A percentile compares a stretch with the other conserved stretches of the same genome.
Conservation (phyloP, 345 rosid species). For the Syzygium aqueum region DNA sequence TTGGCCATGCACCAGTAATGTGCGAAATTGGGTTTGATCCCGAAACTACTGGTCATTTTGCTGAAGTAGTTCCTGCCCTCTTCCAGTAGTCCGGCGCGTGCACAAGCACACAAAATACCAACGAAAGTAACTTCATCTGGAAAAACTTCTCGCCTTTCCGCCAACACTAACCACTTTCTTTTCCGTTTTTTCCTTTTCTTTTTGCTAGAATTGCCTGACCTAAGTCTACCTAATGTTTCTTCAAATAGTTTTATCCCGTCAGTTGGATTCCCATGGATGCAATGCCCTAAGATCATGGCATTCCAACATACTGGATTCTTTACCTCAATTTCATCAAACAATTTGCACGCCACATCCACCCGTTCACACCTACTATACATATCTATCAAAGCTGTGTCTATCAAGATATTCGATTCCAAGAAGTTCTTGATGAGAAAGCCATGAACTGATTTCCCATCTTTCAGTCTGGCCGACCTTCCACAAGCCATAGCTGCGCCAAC, state of each 20-base stretch:
- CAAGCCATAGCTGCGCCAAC: conserved; percentile 41
- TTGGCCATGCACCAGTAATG: conserved; percentile 82
- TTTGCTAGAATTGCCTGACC: background rate
- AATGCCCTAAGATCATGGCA: conserved; percentile 73
- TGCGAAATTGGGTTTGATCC: conserved; percentile 60
- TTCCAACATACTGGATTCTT: conserved; percentile 58
- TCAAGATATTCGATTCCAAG: conserved; percentile 13
- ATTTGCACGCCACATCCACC: conserved; percentile 36
- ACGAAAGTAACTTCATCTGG: conserved; percentile 57
- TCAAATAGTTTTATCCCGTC: conserved; percentile 44
- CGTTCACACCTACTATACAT: conserved; percentile 57
- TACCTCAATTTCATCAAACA: conserved; percentile 30
- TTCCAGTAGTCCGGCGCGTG: conserved; percentile 32
- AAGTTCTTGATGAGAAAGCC: conserved; percentile 31
- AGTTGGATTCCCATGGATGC: conserved; percentile 59
- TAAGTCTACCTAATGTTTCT: conserved; percentile 15
- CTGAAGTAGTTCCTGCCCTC: conserved; percentile 37
- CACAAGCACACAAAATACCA: conserved; percentile 60
- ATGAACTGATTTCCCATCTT: conserved; percentile 69
- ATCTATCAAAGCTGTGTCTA: conserved; percentile 45
- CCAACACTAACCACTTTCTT: background rate
- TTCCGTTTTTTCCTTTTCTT: background rate
- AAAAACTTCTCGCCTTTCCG: background rate
- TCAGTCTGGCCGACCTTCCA: conserved; percentile 51
- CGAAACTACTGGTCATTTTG: conserved; percentile 33